Base-by-base conservation (phyloP, 2,329 filamentous ascomycete genomes). In the Pyrenophora seminiperda region DNA sequence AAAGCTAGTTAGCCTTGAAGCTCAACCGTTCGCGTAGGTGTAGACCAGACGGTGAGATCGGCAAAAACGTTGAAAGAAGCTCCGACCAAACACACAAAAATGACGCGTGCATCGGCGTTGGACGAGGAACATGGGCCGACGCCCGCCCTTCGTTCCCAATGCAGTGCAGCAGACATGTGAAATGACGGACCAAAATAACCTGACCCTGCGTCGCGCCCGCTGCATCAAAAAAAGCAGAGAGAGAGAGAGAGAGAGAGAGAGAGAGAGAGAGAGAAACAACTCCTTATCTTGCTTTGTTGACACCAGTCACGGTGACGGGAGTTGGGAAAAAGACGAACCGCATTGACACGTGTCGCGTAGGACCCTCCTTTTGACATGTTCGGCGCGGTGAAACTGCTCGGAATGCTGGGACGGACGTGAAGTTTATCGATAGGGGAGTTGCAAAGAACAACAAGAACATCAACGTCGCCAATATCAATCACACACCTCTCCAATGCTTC, bases 51-150 rank as follows among this genome's bases (percentile, higher is more conserved):
- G 33, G 10, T 44, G 20, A 41, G 40, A 47, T 58, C 60, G 58
- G 58, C 39, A 29, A 32, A 41, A 54, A 52, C 46, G 52, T 40
- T 24, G 38, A 32, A 47, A 41, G 31, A 27, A 34, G 30, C 14
- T 5, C 52, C 46, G 53, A 53, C 47, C 53, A 49, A 47, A n/a
- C n/a, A n/a, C n/a, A n/a, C n/a, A n/a, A n/a, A n/a, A n/a, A 59
- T 61, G 50, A 55, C 40, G 49, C 49, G 9, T 47, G 38, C 20
- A 52, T 52, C 44, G 44, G 49, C 38, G 22, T 18, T 32, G 22
- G 22, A n/a, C 36, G 24, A 19, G n/a, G 43, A n/a, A 46, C 15
- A 40, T 37, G 34, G 33, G 27, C 33, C 37, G 31, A 40, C 19
- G 18, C 42, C 22, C 22, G 20, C 42, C 42, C 39, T 46, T 31